Evolutionary conservation across 768 basidiomycete species (phyloP), one percentile per base, ranked within the genome.

Genomic region (Auriscalpium vulgare): DNA sequence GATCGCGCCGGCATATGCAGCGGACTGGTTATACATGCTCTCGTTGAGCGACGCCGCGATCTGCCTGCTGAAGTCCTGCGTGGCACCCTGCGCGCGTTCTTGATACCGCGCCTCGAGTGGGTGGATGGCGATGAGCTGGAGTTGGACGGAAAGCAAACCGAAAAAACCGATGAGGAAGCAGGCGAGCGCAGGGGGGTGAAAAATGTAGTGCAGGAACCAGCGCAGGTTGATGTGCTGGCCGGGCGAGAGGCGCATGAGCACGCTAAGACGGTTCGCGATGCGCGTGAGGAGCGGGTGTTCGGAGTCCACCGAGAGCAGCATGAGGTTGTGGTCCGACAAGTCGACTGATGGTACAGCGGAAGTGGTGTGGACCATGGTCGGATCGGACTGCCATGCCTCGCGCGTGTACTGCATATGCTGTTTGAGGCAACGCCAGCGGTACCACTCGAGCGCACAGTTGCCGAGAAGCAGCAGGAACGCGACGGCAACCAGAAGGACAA

Each of bases 141-240:
- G 74, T 70, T 97, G 78, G 35, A 98, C 84, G 36, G 85, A 85
- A 47, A 98, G 69, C 11, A 98, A 71, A 10, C 95, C 95, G 62
- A 97, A 84, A 61, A 94, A 73, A n/a, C 95, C 94, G 62, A 98
- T 90, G 58, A 94, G 80, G 68, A 99, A 84, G 66, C 94, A 90
- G 0, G 91, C 87, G 47, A 95, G 79, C 1, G 92, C 94, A 1
- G 91, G 89, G 2, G 92, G 83, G 66, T 97, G 90, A 69, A 93
- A 91, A 56, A 99, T 75, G 72, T 97, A 97, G 63, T 88, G 80
- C 65, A 89, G 76, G 71, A 95, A 91, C 91, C 93, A 99, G 56
- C 84, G 83, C 16, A 91, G 70, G 62, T 89, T 80, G 23, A 78
- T 79, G 63, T 90, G 81, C 57, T 87, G 78, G 38, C 77, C 71